Percentiles rank a stretch among this genome's conserved stretches.
Conservation (phyloP, 176 grass and related monocot genomes). For the Oryza longistaminata region DNA sequence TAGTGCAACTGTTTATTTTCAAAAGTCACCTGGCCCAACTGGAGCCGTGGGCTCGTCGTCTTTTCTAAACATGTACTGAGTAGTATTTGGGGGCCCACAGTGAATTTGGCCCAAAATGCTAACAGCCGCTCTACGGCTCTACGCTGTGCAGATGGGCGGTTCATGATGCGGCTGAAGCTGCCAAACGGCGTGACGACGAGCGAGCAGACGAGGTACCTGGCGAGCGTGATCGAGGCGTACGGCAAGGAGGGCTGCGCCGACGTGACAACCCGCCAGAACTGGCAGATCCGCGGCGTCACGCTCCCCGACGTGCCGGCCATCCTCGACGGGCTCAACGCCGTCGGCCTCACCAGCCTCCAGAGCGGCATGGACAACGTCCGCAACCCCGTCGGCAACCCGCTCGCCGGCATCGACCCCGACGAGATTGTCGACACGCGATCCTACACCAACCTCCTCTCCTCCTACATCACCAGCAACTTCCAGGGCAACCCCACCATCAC, state of each 20-base stretch:
- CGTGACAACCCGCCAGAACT: constrained; percentile 96
- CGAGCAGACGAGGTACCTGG: constrained; percentile 93
- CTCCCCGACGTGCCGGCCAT: constrained; percentile 83
- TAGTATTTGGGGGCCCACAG: background rate
- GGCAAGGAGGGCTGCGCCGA: constrained; percentile 83
- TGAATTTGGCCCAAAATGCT: background rate
- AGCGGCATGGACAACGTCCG: constrained; percentile 99
- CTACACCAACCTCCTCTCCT: constrained; percentile 85
- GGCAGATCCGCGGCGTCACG: constrained; percentile 95
- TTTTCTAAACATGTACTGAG: background rate
- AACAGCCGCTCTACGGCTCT: background rate
- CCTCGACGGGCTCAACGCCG: constrained; percentile 65
- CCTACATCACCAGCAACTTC: constrained; percentile 73
- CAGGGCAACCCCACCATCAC: constrained; percentile 67
- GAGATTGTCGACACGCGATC: constrained; percentile 94
- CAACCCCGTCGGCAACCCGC: constrained; percentile 94
- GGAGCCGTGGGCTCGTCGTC: background rate
- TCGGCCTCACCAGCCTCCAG: constrained; percentile 94
- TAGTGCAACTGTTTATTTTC: too few relatives aligned
- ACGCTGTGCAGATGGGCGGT: constrained; percentile 63
- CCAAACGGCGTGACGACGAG: constrained; percentile 97
- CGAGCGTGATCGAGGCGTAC: constrained; percentile 79
- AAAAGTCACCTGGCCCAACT: background rate
- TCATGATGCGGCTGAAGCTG: constrained; percentile 99
- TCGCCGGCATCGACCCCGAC: constrained; percentile 82